Conservation (phyloP, 495 filamentous ascomycete species). For the Neurospora intermedia region DNA sequence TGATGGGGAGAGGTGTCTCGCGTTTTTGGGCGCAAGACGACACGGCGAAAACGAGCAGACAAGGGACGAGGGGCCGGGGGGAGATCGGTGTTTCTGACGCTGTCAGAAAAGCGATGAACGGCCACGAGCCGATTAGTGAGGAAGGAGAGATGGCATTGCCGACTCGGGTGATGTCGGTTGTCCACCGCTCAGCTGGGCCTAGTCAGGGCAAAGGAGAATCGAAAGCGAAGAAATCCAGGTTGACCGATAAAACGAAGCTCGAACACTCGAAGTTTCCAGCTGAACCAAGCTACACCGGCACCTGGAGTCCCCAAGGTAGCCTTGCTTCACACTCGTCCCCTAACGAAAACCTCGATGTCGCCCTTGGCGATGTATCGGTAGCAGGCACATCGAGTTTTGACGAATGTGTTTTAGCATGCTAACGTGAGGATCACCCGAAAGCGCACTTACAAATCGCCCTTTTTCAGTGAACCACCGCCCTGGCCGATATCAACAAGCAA, state of each 20-base stretch:
- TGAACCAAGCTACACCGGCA: not conserved
- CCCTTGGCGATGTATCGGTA: not conserved
- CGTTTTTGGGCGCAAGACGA: constrained; percentile 8
- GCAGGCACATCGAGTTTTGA: not conserved
- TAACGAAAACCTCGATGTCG: not conserved
- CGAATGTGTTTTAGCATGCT: not conserved
- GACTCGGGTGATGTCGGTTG: not conserved
- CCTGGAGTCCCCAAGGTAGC: not conserved
- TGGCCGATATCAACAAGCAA: not conserved
- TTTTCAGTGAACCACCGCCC: constrained; percentile 22
- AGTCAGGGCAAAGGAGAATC: not conserved
- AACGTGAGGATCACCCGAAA: constrained; percentile 2
- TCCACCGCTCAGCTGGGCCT: not conserved
- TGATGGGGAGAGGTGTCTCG: constrained; percentile 1
- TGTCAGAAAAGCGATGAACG: not conserved
- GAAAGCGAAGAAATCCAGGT: not conserved
- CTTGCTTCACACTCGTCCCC: not conserved
- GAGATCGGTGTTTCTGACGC: not conserved
- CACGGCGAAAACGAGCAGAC: not conserved
- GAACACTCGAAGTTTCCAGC: not conserved
- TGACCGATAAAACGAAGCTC: not conserved
- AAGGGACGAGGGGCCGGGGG: not conserved
- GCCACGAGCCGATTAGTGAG: not conserved
- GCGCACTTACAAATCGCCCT: constrained; percentile 26
- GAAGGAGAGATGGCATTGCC: not conserved